phyloP scores from a whole-genome alignment of 306 rosid genomes.

The Morella rubra region DNA sequence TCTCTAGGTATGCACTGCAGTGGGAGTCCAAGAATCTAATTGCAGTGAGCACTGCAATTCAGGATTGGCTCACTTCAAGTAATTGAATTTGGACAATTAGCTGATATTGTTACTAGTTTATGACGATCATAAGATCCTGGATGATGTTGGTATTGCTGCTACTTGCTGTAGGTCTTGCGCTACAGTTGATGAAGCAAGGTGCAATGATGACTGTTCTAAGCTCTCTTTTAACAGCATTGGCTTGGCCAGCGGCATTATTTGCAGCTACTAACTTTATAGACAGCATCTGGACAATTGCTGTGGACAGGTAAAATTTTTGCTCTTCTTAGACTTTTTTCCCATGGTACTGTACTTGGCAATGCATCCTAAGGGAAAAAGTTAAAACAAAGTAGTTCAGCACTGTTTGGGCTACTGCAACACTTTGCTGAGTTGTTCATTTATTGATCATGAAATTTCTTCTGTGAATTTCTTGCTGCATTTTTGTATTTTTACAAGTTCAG shows the following conservation, averaged over 20 bases:
- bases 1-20: constrained; percentile 52
- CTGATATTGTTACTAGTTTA: constrained; percentile 14
- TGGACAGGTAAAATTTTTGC: constrained; percentile 48
- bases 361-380: not conserved
- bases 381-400: not conserved
- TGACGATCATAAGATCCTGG: constrained; percentile 12
- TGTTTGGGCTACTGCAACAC: not conserved
- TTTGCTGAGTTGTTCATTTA: not conserved
- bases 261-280: constrained; percentile 60
- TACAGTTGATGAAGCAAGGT: constrained; percentile 53
- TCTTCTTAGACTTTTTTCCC: not conserved
- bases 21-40: constrained; percentile 57
- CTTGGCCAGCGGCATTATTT: constrained; percentile 67
- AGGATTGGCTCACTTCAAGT: constrained; percentile 66
- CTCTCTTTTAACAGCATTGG: constrained; percentile 56
- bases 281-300: constrained; percentile 66
- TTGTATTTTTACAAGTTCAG: not conserved
- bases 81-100: constrained; percentile 28
- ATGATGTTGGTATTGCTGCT: constrained; percentile 16
- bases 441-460: not conserved
- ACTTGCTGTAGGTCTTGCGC: constrained; percentile 37
- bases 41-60: constrained; percentile 62
- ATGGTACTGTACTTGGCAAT: not conserved
- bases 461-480: not conserved
- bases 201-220: constrained; percentile 67